These are phyloP conservation scores for Gliomastix tumulicola DNA, from an alignment of 2,329 filamentous ascomycete species.

Conservation along the genomic window DNA sequence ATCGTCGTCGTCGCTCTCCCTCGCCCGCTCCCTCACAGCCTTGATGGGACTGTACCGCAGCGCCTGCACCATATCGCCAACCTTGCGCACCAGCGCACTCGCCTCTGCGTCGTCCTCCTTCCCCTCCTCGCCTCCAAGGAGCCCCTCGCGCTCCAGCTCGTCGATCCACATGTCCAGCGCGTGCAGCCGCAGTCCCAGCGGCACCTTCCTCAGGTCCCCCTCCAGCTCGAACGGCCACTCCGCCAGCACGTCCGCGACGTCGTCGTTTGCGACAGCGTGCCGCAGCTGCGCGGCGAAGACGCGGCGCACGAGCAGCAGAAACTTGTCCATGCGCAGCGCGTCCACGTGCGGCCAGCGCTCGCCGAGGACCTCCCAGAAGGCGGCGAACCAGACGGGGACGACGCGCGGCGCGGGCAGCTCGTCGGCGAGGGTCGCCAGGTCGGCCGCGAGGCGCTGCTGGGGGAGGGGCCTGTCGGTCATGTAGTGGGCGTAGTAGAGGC, in stretches of 20 bases:
- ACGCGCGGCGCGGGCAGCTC: slow-evolving; percentile 38
- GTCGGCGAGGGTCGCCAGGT: slow-evolving; percentile 63
- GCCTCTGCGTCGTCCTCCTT: slow-evolving; percentile 22
- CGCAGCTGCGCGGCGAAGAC: slow-evolving; percentile 67
- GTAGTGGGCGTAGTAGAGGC: slow-evolving; percentile 88
- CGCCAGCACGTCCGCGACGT: slow-evolving; percentile 15
- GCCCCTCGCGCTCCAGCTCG: slow-evolving; percentile 68
- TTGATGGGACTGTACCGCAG: slow-evolving; percentile 59
- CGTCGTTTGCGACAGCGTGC: slow-evolving; percentile 23
- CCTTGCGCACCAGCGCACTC: slow-evolving; percentile 39
- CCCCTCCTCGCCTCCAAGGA: slow-evolving; percentile 32
- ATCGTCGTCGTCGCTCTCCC: slow-evolving; percentile 67
- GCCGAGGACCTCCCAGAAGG: slow-evolving; percentile 66
- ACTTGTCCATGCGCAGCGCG: slow-evolving; percentile 83
- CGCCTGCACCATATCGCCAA: slow-evolving; percentile 49
- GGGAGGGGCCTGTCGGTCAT: slow-evolving; percentile 86
- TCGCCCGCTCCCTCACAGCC: slow-evolving; percentile 61
- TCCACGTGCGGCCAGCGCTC: slow-evolving; percentile 69
- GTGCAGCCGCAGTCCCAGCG: slow-evolving; percentile 81
- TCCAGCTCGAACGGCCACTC: slow-evolving; percentile 24
- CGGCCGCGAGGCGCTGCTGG: slow-evolving; percentile 74
- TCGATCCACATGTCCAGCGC: slow-evolving; percentile 88
- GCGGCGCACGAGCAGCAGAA: slow-evolving; percentile 73
- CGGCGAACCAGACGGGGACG: slow-evolving; percentile 44
- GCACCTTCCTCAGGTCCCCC: slow-evolving; percentile 50